phyloP scores from a whole-genome alignment of 2,329 filamentous ascomycete species.

The Colletotrichum spaethianum region DNA sequence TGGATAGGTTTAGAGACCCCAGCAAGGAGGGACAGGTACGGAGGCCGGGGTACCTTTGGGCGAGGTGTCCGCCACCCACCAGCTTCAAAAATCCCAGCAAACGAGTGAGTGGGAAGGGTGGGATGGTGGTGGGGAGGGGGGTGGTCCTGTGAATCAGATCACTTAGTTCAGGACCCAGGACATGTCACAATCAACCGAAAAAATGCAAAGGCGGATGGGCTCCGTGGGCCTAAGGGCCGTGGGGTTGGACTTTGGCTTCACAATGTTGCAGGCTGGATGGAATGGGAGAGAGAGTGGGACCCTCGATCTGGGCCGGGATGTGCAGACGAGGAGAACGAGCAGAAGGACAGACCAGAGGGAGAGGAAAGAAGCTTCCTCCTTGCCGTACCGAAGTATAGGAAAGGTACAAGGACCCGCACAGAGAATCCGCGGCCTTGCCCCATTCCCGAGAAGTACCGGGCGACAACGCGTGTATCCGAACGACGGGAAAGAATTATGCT shows the following conservation, averaged over 20 bases:
- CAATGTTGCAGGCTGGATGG: slow-evolving; percentile 9
- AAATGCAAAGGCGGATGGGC: slow-evolving; percentile 27
- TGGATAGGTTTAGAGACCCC: slow-evolving; percentile 28
- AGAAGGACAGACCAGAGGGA: slow-evolving; percentile 14
- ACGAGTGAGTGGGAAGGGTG: slow-evolving; percentile 40
- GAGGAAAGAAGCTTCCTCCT: slow-evolving; percentile 26
- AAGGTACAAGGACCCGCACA: not conserved
- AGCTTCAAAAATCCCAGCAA: slow-evolving; percentile 40
- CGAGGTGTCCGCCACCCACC: slow-evolving; percentile 41
- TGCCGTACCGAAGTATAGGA: not conserved
- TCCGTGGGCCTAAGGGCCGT: slow-evolving; percentile 29
- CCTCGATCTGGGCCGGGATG: slow-evolving; percentile 31
- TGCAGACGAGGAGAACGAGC: slow-evolving; percentile 24
- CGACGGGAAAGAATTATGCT: slow-evolving; percentile 6
- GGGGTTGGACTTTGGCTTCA: slow-evolving; percentile 33
- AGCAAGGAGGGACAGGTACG: slow-evolving; percentile 37
- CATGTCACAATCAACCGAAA: slow-evolving; percentile 32
- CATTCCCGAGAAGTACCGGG: slow-evolving; percentile 27
- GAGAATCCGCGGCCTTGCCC: slow-evolving; percentile 5
- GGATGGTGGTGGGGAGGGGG: slow-evolving; percentile 36
- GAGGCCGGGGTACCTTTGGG: slow-evolving; percentile 41
- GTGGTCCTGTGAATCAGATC: slow-evolving; percentile 36
- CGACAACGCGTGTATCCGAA: slow-evolving; percentile 36
- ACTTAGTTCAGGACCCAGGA: slow-evolving; percentile 17
- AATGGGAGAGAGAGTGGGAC: slow-evolving; percentile 19